Conservation (phyloP, 2,329 filamentous ascomycete genomes). For the Alternaria panax region DNA sequence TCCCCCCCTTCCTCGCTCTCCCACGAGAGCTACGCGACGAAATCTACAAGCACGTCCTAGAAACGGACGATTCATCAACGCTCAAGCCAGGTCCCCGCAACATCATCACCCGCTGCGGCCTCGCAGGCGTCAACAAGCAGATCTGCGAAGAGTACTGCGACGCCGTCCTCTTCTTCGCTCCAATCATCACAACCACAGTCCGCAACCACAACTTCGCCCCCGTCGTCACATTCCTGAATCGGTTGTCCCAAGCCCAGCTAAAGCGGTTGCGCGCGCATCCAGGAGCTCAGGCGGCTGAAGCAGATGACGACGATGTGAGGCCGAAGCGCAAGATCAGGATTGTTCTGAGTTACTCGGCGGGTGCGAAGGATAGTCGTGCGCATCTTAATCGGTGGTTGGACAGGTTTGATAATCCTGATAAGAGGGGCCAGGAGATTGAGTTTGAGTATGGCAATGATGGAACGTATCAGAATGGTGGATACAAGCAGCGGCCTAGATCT, state of each 20-base stretch:
- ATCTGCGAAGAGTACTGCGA: constrained; percentile 22
- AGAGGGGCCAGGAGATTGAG: constrained; percentile 14
- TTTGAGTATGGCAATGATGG: constrained; percentile 11
- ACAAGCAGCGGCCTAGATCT: constrained; percentile 4
- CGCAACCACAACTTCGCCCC: constrained; percentile 28
- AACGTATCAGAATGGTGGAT: constrained; percentile 5
- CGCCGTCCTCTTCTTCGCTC: constrained; percentile 21
- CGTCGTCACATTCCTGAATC: constrained; percentile 26
- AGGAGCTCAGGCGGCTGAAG: background rate
- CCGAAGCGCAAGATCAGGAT: constrained; percentile 12
- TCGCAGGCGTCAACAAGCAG: constrained; percentile 20
- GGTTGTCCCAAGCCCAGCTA: constrained; percentile 21
- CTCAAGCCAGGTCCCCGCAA: constrained; percentile 11
- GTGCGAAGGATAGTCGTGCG: constrained; percentile 11
- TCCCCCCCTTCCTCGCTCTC: constrained; percentile 18
- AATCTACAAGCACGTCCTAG: constrained; percentile 25
- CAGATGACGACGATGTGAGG: background rate
- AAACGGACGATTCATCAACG: background rate
- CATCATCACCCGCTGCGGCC: constrained; percentile 19
- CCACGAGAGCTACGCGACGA: constrained; percentile 28
- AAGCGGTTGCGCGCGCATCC: background rate
- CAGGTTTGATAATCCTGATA: constrained; percentile 12
- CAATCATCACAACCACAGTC: constrained; percentile 19
- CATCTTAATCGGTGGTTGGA: constrained; percentile 22
- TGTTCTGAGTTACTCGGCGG: constrained; percentile 9